These are phyloP conservation scores for Obelidium mucronatum DNA, from an alignment of 192 early-diverging fungal species.

Conservation along the genomic window DNA sequence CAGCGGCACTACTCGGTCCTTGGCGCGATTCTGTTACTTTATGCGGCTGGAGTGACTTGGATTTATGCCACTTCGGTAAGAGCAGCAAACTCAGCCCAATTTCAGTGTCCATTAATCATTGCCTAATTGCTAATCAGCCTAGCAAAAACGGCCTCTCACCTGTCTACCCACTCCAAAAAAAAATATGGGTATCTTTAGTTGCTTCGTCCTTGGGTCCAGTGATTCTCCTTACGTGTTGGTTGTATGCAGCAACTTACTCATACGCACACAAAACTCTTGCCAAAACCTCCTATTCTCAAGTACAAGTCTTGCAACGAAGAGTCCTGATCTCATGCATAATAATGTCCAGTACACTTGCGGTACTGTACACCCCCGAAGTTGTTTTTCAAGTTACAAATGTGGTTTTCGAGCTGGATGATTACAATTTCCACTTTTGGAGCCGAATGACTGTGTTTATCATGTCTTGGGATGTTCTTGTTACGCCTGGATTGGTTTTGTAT, in stretches of 20 bases:
- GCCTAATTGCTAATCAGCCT: not conserved
- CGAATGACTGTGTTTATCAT: not conserved
- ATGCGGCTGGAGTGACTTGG: not conserved
- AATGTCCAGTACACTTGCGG: not conserved
- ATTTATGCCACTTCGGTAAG: not conserved
- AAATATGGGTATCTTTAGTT: not conserved
- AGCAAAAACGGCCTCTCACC: not conserved
- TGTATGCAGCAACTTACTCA: not conserved
- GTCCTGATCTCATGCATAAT: not conserved
- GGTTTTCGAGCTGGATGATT: not conserved
- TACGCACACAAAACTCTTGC: not conserved
- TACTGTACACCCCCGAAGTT: not conserved
- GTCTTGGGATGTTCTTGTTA: not conserved
- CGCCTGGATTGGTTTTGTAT: slow-evolving; percentile 2
- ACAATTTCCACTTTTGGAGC: not conserved
- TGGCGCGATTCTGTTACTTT: not conserved
- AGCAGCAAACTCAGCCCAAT: not conserved
- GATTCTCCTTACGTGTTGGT: not conserved
- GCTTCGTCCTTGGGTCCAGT: not conserved
- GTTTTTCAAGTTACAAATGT: not conserved
- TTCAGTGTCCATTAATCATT: not conserved
- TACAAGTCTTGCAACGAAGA: not conserved
- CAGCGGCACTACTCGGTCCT: not conserved
- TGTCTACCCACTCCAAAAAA: not conserved
- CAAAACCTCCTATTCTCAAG: not conserved